Evolutionary conservation across 805 yeast genomes (phyloP), one percentile per base, ranked within the genome.

Genomic region (Kazachstania bromeliacearum): DNA sequence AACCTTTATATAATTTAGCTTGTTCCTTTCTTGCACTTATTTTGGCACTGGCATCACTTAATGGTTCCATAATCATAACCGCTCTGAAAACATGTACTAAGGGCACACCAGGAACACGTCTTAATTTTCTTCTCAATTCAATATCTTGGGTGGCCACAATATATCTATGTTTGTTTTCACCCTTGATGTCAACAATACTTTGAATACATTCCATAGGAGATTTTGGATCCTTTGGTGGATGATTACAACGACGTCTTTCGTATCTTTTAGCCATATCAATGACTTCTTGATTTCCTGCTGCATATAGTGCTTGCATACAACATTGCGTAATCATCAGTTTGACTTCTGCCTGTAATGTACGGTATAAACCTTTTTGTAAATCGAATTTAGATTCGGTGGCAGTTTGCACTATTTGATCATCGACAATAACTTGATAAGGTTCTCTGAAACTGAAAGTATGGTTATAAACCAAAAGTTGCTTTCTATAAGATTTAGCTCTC

Each of bases 311-410:
- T 53, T 85, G 85, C 70, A 92, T 85, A 49, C 95, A 83, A 56
- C 98, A 92, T 59, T 92, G 97, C 2, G 98, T 85, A 37, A 92
- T 82, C 94, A 92, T 73, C 15, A 85, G 83, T 52, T 89, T 92
- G 21, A 78, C 74, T 48, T 83, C 88, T 9, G 78, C 84, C 57
- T 89, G 97, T 10, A 89, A 63, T 0, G 95, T 85, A 43, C 92
- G 34, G 39, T 75, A 67, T 22, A 92, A 64, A 9, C 92, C 95
- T 52, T 83, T 82, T n/a, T 65, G 67, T n/a, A 92, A 61, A 57
- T 89, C 87, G 57, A 73, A 85, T 37, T 79, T 78, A 12, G 84
- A 71, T 40, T 72, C 68, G 41, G 71, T 73, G 29, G 85, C 76
- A 28, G 73, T 77, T 23, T 75, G 59, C 4, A 92, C 75, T 7